Base-by-base conservation (phyloP, 2,329 filamentous ascomycete genomes). In the Myriosclerotinia duriaeana region DNA sequence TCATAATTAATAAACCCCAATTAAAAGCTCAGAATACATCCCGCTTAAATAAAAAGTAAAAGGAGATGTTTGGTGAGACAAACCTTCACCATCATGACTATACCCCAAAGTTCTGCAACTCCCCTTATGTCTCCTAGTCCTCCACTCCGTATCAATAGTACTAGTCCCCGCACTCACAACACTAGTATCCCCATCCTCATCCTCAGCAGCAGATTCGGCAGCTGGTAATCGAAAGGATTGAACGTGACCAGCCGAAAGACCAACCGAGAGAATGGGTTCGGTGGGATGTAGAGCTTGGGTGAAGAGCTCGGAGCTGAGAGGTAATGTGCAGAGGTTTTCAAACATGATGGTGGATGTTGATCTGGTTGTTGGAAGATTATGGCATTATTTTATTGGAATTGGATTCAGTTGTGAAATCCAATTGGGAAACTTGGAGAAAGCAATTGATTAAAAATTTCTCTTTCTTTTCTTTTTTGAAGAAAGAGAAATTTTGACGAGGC, bases 291-390 rank as follows among this genome's bases (percentile, higher is more conserved):
- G 82, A 15, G 89, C 90, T 78, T 96, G 93, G 1, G 92, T 80
- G 80, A 99, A 98, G 74, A 99, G 83, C 75, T 98, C 95, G 66
- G 91, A 86, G 67, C 86, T 85, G 56, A 98, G 87, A 70, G 93
- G 93, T 55, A 98, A 86, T 36, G 91, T 92, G 83, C 94, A 97
- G 71, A 96, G 85, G 71, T 92, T 96, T 78, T 97, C 93, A 48
- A 76, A 76, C 73, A 75, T 75, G 44, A 3, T 66, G 12, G 3
- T 62, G 17, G 34, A 52, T 48, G 20, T 22, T 26, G 17, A 9
- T 59, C 6, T 50, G 50, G 6, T 44, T 34, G 2, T 5, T 40
- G 30, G 30, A 38, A 15, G 15, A 48, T 38, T 48, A 56, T 64
- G 20, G n/a, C 62, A 64, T 64, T 20, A 40, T 56, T 55, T 9